Conservation (phyloP, 208 protist species). For the Histomonas meleagridis region DNA sequence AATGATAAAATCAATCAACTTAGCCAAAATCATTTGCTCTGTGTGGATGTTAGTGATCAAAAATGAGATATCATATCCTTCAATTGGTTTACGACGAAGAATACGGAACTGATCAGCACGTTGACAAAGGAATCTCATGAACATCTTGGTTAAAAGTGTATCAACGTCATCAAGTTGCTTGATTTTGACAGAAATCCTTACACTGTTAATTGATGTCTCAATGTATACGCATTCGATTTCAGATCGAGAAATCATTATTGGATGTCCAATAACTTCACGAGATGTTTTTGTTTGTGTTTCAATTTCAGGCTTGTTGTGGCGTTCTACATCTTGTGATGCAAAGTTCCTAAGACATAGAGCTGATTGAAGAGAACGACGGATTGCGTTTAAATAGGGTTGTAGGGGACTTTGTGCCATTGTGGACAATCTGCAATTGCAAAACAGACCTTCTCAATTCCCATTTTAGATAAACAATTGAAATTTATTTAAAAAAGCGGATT, state of each 20-base stretch:
- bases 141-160: slow-evolving; percentile 70
- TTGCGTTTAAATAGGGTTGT: slow-evolving; percentile 50
- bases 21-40: slow-evolving; percentile 74
- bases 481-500: too few species aligned
- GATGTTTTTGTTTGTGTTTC: neutral
- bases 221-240: slow-evolving; percentile 72
- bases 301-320: slow-evolving; percentile 93
- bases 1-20: slow-evolving; percentile 85
- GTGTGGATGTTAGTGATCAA: slow-evolving; percentile 86
- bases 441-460: too few species aligned
- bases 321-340: slow-evolving; percentile 76
- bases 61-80: slow-evolving; percentile 84
- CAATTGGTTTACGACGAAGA: slow-evolving; percentile 72
- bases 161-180: slow-evolving; percentile 81
- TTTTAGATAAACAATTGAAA: too few species aligned
- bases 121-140: slow-evolving; percentile 75
- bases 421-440: neutral
- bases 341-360: slow-evolving; percentile 85
- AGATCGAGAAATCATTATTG: slow-evolving; percentile 54
- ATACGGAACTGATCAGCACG: slow-evolving; percentile 80
- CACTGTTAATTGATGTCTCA: slow-evolving; percentile 80
- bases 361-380: slow-evolving; percentile 72
- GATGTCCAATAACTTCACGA: slow-evolving; percentile 43
- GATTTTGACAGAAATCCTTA: slow-evolving; percentile 72
- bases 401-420: neutral